Evolutionary conservation across 2,329 filamentous ascomycete species (phyloP), one percentile per base, ranked within the genome.

Genomic region (Colletotrichum sansevieriae): DNA sequence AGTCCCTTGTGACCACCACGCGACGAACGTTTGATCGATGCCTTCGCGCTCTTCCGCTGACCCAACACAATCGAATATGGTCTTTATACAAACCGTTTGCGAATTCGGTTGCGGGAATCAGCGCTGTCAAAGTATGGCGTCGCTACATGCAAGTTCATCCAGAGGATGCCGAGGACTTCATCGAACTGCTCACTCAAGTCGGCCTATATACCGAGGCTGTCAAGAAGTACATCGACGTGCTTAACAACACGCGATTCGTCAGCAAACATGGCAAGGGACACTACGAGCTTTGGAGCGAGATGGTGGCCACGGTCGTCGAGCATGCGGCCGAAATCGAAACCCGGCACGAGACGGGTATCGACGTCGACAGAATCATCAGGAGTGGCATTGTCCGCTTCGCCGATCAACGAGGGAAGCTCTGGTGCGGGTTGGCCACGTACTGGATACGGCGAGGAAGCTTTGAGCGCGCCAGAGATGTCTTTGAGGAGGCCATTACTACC

Each of bases 111-210:
- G 93, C 92, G 2, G 96, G 96, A 46, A 89, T 93, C 68, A 98
- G 95, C 3, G 95, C 95, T 2, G 90, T 98, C 65, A 95, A 92
- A 79, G 92, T 98, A 62, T 99, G 95, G 95, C 88, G 92, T 73
- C 88, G 96, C 67, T 99, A 99, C 79, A 96, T 98, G 88, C 95
- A 99, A 80, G 91, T 98, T 51, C 95, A 98, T 74, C 96, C 96
- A 1, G 96, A 98, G 78, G 93, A 98, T 77, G 90, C 92, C 13
- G 96, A 99, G 77, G 95, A 98, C 72, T 99, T 95, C 74, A 97
- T 99, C 72, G 93, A 97, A 75, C 86, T 98, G 64, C 85, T 99
- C 67, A 85, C 93, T 35, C 90, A 95, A 73, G 91, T 92, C 76
- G 90, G 90, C 22, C 87, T 94, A 72, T 98, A 96, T 79, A 97